Conservation (phyloP, 495 filamentous ascomycete genomes). For the Neurospora sublineolata region DNA sequence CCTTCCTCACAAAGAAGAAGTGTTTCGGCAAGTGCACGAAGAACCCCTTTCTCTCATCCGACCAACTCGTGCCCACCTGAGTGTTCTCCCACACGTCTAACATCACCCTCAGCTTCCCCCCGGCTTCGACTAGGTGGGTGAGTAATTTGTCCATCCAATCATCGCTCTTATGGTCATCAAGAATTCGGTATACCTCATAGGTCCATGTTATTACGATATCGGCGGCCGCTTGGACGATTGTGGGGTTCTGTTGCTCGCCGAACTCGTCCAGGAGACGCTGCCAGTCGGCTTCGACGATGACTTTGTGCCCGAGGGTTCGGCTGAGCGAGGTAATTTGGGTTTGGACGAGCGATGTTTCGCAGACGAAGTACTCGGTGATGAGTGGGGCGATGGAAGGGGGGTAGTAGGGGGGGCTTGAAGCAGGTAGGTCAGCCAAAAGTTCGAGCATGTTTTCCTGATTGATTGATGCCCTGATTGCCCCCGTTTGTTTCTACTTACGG, state of each 20-base stretch:
- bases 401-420: neutral
- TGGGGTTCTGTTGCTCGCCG: neutral
- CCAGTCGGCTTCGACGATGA: slow-evolving; percentile 26
- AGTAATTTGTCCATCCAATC: slow-evolving; percentile 14
- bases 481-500: neutral
- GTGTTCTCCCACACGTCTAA: neutral
- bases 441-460: neutral
- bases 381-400: neutral
- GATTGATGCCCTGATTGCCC: neutral
- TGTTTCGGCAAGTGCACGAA: slow-evolving; percentile 21
- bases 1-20: neutral
- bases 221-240: neutral
- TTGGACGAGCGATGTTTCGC: neutral
- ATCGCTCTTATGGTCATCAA: neutral
- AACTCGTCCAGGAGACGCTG: slow-evolving; percentile 18
- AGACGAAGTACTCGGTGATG: rapidly evolving
- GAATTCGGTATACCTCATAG: no score
- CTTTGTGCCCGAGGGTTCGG: slow-evolving; percentile 18
- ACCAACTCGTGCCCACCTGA: slow-evolving; percentile 13
- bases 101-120: slow-evolving; percentile 11
- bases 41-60: slow-evolving; percentile 13
- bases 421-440: neutral
- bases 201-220: rapidly evolving
- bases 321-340: slow-evolving; percentile 10
- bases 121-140: slow-evolving; percentile 9